Evolutionary conservation across 177 flowering plant genomes (phyloP), one percentile per base, ranked within the genome.

Genomic region (Vitis hybrid): DNA sequence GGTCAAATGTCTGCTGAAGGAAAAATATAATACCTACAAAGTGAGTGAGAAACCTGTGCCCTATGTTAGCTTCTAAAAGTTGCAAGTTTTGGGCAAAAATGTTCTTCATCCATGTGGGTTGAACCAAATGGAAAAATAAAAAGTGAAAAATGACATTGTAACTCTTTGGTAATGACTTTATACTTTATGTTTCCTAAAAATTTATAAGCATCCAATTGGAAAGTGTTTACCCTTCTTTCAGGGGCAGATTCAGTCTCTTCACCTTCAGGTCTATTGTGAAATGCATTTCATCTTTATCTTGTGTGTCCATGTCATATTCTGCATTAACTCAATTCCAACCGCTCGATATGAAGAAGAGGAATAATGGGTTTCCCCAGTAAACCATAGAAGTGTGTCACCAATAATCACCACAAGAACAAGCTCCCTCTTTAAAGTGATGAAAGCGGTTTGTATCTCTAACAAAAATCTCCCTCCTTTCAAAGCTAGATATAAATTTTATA

Each of bases 401-500:
- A 67, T 75, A 88, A 74, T 91, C 93, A 45, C 82, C 88, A 78
- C 94, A 91, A 34, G 94, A 88, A 65, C 94, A 89, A n/a, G 65
- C 66, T 17, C 94, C 97, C 54, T 79, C 89, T 62, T 84, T 84
- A 66, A 91, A 91, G 80, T 85, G 97, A 77, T 90, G 97, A 75
- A 87, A 90, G 2, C 93, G 83, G 68, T 90, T 88, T 2, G 93
- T 86, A 76, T 92, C 97, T 71, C 97, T 72, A 6, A 90, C 90
- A 68, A 80, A 80, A 56, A 89, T 90, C 49, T 89, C 90, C 74
- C 95, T 83, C 54, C 76, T 64, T 75, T 89, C 95, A 72, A 83
- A 81, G 7, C 68, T 74, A 5, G 93, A 85, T 74, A 92, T 82
- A 69, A 86, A 87, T 69, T 90, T 89, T 30, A 90, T 90, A 49